Conservation (phyloP, 306 rosid genomes). For the Abrus pulchellus region DNA sequence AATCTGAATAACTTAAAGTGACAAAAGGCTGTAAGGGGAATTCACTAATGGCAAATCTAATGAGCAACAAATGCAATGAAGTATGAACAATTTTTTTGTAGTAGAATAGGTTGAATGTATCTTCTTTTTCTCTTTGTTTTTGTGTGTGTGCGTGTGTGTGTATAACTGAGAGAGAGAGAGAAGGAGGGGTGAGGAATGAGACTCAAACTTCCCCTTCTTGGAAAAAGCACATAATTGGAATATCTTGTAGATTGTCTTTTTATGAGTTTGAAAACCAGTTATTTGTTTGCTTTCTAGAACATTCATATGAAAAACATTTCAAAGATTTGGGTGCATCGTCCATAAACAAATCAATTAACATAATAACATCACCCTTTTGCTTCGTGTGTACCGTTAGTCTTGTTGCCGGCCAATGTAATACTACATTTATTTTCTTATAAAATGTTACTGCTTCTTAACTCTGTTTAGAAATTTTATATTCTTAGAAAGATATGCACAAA, state of each 20-base stretch:
- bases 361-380: background rate
- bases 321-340: slow-evolving; percentile 47
- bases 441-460: slow-evolving; percentile 9
- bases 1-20: background rate
- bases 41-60: background rate
- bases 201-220: slow-evolving; percentile 9
- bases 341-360: slow-evolving; percentile 17
- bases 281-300: slow-evolving; percentile 31
- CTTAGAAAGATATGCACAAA: background rate
- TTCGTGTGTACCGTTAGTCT: slow-evolving; percentile 14
- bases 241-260: slow-evolving; percentile 14
- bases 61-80: slow-evolving; percentile 8
- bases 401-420: slow-evolving; percentile 53
- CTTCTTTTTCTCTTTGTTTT: background rate
- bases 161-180: too few species aligned
- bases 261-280: background rate
- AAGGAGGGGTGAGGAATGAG: too few species aligned
- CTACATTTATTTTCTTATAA: background rate
- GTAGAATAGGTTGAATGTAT: background rate
- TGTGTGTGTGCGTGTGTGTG: too few species aligned
- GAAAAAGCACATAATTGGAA: slow-evolving; percentile 34
- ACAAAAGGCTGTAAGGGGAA: background rate
- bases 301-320: slow-evolving; percentile 2
- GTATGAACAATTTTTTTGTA: slow-evolving; percentile 15
- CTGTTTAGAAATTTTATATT: background rate